Base-by-base conservation (phyloP, 345 rosid genomes). In the Draba incana region DNA sequence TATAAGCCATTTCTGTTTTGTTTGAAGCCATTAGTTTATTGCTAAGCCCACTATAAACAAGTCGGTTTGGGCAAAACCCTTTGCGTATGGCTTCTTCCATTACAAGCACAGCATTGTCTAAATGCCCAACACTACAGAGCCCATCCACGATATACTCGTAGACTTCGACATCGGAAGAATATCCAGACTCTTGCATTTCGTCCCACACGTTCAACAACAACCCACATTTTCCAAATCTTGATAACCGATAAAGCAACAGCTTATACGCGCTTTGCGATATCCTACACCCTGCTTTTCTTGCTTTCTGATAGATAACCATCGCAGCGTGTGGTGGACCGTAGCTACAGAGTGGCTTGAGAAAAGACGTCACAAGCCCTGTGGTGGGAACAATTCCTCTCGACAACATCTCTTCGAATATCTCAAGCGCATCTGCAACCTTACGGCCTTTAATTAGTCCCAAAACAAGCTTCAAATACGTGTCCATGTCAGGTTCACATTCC, bases 261-360 rank as follows among this genome's bases (percentile, higher is more conserved):
- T 93, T 93, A 76, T 85, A 93, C 16, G 92, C 89, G 20, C 72
- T 83, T 3, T 77, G 54, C 16, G 98, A 93, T 74, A 90, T 50
- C 47, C 31, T 75, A 75, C 96, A 88, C 11, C 97, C 94, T 2
- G 69, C 84, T 74, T 83, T 88, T 69, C 87, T 83, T 33, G 92
- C 86, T 71, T 82, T 90, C 79, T 82, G 80, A 78, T 88, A 90
- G 33, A 93, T 76, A 75, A 69, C 74, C 87, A 88, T 72, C 5
- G 98, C 97, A 66, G 94, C 96, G 54, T 88, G 79, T 16, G 98
- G 98, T 30, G 98, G 97, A 75, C 98, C 98, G 51, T 80, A 87
- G 73, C 87, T 64, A 51, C 98, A 90, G 33, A 93, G 76, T 15
- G 85, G 89, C 66, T 85, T 73, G 33, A 93, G 76, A 56, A 85